Evolutionary conservation across 1,284 basidiomycete genomes (phyloP).

Genomic region (Kwoniella shivajii): DNA sequence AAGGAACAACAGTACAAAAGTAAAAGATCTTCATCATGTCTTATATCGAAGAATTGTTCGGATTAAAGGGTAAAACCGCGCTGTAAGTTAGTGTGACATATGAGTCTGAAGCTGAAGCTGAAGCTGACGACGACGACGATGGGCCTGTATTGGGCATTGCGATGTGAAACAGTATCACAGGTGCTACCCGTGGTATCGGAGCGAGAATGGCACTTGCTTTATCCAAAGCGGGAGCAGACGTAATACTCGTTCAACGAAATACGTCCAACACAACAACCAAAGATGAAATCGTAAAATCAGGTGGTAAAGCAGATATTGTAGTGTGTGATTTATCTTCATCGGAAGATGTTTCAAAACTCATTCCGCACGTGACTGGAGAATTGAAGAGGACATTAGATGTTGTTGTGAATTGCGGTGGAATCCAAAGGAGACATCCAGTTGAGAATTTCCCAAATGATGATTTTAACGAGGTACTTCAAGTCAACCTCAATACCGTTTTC

Average conservation of each 20-base stretch:
- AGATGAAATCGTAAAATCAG: conserved; percentile 59
- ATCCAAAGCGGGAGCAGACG: conserved; percentile 67
- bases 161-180: conserved; percentile 47
- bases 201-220: conserved; percentile 56
- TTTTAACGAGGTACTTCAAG: conserved; percentile 78
- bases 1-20: not conserved
- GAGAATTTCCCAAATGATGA: conserved; percentile 80
- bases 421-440: conserved; percentile 81
- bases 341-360: conserved; percentile 66
- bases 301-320: conserved; percentile 60
- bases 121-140: not conserved
- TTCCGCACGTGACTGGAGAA: conserved; percentile 56
- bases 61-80: conserved; percentile 56
- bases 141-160: not conserved
- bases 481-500: conserved; percentile 57
- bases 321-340: conserved; percentile 75
- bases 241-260: conserved; percentile 74
- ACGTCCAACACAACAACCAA: conserved; percentile 62
- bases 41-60: conserved; percentile 54
- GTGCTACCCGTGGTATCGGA: conserved; percentile 54
- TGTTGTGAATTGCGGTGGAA: conserved; percentile 92
- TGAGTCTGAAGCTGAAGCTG: not conserved
- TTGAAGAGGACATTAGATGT: conserved; percentile 67
- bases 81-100: conserved; percentile 47
- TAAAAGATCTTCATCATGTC: conserved; percentile 24